Conservation (phyloP, 352 stramenopile genomes). For the Globisporangium paroecandrum region DNA sequence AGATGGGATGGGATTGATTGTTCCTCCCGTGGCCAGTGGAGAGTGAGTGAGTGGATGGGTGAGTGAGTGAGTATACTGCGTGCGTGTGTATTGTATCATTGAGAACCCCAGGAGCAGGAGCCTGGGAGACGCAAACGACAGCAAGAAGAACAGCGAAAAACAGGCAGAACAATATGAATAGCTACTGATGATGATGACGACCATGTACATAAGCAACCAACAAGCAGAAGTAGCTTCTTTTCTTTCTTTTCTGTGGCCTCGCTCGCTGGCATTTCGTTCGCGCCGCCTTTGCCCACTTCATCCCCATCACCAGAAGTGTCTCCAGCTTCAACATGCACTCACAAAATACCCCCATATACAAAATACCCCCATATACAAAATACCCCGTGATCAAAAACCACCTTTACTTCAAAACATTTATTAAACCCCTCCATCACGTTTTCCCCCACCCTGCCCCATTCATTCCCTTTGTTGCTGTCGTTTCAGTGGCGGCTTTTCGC, state of each 20-base stretch:
- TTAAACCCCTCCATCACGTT: no score
- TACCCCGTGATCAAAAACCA: neutral
- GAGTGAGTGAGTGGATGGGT: neutral
- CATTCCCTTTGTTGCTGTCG: neutral
- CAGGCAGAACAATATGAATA: neutral
- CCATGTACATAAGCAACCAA: neutral
- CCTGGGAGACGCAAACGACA: neutral
- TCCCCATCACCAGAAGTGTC: neutral
- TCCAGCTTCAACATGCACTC: no score
- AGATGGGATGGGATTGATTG: no score
- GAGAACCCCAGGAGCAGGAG: neutral
- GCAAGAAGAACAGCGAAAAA: neutral
- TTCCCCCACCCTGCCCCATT: no score
- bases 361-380: neutral
- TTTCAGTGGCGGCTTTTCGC: neutral
- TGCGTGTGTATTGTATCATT: slow-evolving; percentile 3
- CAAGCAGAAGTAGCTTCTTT: neutral
- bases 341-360: neutral
- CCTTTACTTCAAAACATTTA: no score
- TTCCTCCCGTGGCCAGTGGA: no score
- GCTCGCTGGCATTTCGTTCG: neutral
- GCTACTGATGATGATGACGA: neutral
- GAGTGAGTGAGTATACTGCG: neutral
- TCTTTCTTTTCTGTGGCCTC: neutral
- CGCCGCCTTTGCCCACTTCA: neutral